Evolutionary conservation across 768 basidiomycete species (phyloP).

Genomic region (Lactifluus rugatus): DNA sequence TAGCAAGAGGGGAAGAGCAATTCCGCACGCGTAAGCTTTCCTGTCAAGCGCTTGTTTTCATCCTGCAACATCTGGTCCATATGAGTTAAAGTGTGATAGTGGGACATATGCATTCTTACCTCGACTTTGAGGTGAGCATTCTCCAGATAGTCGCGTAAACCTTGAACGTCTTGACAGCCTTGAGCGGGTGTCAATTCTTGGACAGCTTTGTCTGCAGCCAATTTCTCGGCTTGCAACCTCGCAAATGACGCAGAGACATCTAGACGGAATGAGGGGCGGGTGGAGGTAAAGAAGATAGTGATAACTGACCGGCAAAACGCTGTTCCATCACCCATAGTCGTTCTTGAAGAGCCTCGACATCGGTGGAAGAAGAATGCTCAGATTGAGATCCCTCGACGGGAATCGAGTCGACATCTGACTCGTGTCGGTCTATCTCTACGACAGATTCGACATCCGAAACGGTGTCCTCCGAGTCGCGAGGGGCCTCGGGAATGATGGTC

Average conservation of each 20-base stretch:
- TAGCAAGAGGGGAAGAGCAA: not conserved
- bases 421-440: not conserved
- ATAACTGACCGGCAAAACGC: slow-evolving; percentile 54
- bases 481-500: not conserved
- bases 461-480: not conserved
- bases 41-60: slow-evolving; percentile 69
- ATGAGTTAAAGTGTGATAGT: not conserved
- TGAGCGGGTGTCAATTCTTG: slow-evolving; percentile 63
- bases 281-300: not conserved
- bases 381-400: not conserved
- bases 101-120: slow-evolving; percentile 34
- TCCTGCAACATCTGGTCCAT: slow-evolving; percentile 49
- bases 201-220: slow-evolving; percentile 57
- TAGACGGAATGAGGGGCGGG: slow-evolving; percentile 24
- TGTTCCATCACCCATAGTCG: slow-evolving; percentile 64
- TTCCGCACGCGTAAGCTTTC: slow-evolving; percentile 62
- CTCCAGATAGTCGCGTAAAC: slow-evolving; percentile 63
- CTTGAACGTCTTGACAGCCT: slow-evolving; percentile 51
- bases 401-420: not conserved
- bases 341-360: slow-evolving; percentile 53
- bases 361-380: slow-evolving; percentile 11
- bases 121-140: slow-evolving; percentile 59
- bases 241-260: slow-evolving; percentile 76
- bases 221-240: slow-evolving; percentile 61
- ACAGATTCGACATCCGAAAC: not conserved